Conservation (phyloP, 176 grass and related monocot species). For the Oryza rufipogon region DNA sequence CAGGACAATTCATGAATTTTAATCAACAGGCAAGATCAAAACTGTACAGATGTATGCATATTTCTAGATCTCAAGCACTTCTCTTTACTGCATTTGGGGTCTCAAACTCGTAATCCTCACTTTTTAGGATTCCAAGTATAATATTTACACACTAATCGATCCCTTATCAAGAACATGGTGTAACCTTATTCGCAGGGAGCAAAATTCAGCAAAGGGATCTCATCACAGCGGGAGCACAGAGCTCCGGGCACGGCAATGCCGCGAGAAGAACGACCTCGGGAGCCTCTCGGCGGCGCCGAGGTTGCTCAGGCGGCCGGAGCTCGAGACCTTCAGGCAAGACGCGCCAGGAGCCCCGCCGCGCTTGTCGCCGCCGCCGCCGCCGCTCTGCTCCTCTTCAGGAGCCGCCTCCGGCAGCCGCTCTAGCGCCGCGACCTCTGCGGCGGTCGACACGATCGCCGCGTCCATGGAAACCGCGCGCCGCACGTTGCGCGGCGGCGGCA, state of each 20-base stretch:
- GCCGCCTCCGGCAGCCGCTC: slow-evolving; percentile 37
- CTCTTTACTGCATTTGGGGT: slow-evolving; percentile 12
- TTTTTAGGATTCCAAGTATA: slow-evolving; percentile 49
- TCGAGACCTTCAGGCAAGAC: slow-evolving; percentile 27
- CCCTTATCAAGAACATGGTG: background rate
- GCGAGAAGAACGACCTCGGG: slow-evolving; percentile 67
- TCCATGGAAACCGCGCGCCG: slow-evolving; percentile 75
- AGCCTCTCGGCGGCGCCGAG: slow-evolving; percentile 38
- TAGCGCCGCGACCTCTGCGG: slow-evolving; percentile 18
- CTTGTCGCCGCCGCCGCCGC: slow-evolving; percentile 31
- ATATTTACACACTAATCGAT: background rate
- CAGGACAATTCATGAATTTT: background rate
- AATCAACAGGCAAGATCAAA: background rate
- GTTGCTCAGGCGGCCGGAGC: slow-evolving; percentile 5
- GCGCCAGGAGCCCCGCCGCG: slow-evolving; percentile 9
- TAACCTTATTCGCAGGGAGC: slow-evolving; percentile 42
- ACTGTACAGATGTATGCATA: background rate
- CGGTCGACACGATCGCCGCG: slow-evolving; percentile 32
- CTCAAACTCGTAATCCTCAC: slow-evolving; percentile 15
- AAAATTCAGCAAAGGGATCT: slow-evolving; percentile 40
- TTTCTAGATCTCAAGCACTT: background rate
- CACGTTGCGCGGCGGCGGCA: slow-evolving; percentile 27
- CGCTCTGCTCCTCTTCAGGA: slow-evolving; percentile 47
- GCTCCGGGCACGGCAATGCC: slow-evolving; percentile 65
- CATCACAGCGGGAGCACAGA: slow-evolving; percentile 61